Conservation (phyloP, 192 early-diverging fungal species). For the Coemansia sp. region DNA sequence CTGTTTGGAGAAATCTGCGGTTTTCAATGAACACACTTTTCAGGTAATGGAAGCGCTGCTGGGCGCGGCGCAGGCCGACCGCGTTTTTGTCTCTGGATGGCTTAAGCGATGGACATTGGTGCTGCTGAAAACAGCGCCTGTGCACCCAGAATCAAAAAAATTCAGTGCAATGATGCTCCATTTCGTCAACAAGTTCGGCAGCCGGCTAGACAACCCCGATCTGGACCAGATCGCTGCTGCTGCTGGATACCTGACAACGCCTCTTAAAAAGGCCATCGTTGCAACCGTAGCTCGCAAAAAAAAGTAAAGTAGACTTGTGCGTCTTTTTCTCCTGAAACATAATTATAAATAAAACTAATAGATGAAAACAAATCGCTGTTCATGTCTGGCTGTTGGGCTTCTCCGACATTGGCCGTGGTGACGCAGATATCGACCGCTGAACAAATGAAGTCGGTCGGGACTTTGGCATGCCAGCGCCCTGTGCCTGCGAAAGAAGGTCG, state of each 20-base stretch:
- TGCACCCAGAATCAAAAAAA: conserved; percentile 23
- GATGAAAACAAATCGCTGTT: conserved; percentile 1
- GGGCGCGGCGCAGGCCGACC: conserved; percentile 14
- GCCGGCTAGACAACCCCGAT: conserved; percentile 6
- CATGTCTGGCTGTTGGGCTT: neutral
- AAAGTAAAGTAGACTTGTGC: too few relatives aligned
- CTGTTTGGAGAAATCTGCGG: neutral
- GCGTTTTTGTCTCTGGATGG: conserved; percentile 2
- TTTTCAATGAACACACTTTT: conserved; percentile 12
- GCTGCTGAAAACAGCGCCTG: conserved; percentile 13
- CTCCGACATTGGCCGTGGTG: neutral
- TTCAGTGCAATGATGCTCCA: conserved; percentile 38
- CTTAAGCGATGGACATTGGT: conserved; percentile 21
- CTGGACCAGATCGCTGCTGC: conserved; percentile 24
- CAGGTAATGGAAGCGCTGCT: conserved; percentile 35
- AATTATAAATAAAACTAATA: neutral
- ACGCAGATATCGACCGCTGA: conserved; percentile 9
- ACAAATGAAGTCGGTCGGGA: neutral
- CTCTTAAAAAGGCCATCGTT: conserved; percentile 35
- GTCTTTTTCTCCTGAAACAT: too few relatives aligned
- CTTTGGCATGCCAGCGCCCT: conserved; percentile 6
- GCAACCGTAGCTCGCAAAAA: conserved; percentile 16
- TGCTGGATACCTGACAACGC: conserved; percentile 21
- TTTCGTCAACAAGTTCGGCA: conserved; percentile 46
- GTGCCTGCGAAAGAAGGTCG: conserved; percentile 30